Evolutionary conservation across 495 filamentous ascomycete species (phyloP).

Genomic region (Chaetomidium leptoderma): DNA sequence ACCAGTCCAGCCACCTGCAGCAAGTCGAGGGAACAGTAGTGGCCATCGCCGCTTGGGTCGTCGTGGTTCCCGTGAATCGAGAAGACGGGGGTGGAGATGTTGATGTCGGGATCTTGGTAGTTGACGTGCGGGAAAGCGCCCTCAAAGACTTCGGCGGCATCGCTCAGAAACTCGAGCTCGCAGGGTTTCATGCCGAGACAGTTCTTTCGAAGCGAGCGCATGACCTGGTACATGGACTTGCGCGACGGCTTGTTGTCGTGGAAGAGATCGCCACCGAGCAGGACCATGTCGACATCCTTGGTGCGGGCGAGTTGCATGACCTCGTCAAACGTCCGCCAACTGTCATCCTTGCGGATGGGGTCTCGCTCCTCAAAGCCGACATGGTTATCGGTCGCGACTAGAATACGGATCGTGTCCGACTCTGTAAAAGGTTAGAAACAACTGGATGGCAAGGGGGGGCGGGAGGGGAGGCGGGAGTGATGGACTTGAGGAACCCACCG

Average conservation of each 20-base stretch:
- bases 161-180: slow-evolving; percentile 90
- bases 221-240: slow-evolving; percentile 94
- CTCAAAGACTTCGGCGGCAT: slow-evolving; percentile 82
- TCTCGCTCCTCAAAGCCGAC: slow-evolving; percentile 95
- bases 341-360: slow-evolving; percentile 88
- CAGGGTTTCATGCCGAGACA: slow-evolving; percentile 94
- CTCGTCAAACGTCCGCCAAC: slow-evolving; percentile 94
- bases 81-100: slow-evolving; percentile 95
- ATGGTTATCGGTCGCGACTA: slow-evolving; percentile 93
- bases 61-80: slow-evolving; percentile 99
- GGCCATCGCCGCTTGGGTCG: slow-evolving; percentile 90
- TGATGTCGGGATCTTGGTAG: slow-evolving; percentile 96
- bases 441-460: neutral
- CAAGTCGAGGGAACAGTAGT: slow-evolving; percentile 82
- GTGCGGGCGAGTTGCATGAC: slow-evolving; percentile 86
- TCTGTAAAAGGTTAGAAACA: slow-evolving; percentile 38
- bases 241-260: slow-evolving; percentile 98
- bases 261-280: slow-evolving; percentile 91
- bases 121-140: slow-evolving; percentile 88
- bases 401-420: slow-evolving; percentile 88
- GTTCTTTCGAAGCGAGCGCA: slow-evolving; percentile 86
- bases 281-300: slow-evolving; percentile 91
- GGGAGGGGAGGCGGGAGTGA: neutral
- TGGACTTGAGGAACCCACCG: slow-evolving; percentile 20
- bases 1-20: slow-evolving; percentile 85